Evolutionary conservation across 768 basidiomycete species (phyloP), one percentile per base, ranked within the genome.

Genomic region (Agaricus bisporus): DNA sequence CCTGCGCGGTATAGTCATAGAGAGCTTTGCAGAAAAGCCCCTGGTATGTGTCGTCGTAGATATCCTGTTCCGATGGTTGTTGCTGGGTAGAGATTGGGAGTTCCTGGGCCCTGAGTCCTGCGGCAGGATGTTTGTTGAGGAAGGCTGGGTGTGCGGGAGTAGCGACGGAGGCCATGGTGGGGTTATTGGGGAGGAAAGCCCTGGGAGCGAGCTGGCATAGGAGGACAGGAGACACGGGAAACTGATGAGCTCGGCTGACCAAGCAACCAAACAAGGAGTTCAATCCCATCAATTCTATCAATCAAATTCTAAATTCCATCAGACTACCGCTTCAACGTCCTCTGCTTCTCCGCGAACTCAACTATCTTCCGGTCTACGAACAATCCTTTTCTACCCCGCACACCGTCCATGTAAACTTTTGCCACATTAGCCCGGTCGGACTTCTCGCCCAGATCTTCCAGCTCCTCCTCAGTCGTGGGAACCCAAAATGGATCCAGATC

Each of bases 401-500:
- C 95, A 0, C 69, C 75, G 59, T 98, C 94, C 84, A 97, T 87
- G 60, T 98, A 98, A 15, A 73, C 79, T 62, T 93, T 93, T 0
- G 95, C 97, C n/a, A 98, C 72, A 68, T 99, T 99, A 10, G 82
- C 79, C 48, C 91, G 75, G 65, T 98, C 97, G 0, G 95, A 86
- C 67, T 98, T 98, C 66, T 95, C 93, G 43, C 97, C 97, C 9
- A 99, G 74, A 66, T 98, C 95, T 66, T 98, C 95, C 38, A 98
- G 73, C 59, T 98, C 95, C 64, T 97, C 95, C 62, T 94, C 91
- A 0, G 95, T 98, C 15, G 92, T 94, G 0, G 95, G 95, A 3
- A 97, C 93, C 95, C 95, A 98, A 73, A 94, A 98, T 5, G 95
- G 95, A 73, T 98, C 92, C 60, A 86, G 82, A 67, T 95, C 91